These are phyloP conservation scores for Microbotryomycetes sp. DNA, from an alignment of 1,284 basidiomycete species.

Conservation along the genomic window DNA sequence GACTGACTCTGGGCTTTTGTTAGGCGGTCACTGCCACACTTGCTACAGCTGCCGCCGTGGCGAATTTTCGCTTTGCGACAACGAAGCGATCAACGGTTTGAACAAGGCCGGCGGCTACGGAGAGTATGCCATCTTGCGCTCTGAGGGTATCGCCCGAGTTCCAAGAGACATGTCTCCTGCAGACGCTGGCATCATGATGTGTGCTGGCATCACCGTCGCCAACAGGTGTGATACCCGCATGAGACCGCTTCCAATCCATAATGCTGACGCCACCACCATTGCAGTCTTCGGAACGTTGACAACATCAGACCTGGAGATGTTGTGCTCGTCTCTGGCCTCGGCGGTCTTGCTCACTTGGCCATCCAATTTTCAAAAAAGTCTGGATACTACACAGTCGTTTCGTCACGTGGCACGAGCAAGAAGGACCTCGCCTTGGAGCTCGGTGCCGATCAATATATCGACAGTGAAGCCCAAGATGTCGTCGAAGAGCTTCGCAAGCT, in stretches of 20 bases:
- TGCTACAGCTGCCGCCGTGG: not conserved
- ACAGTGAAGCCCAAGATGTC: slow-evolving; percentile 32
- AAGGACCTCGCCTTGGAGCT: not conserved
- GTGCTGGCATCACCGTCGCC: slow-evolving; percentile 36
- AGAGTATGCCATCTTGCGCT: slow-evolving; percentile 41
- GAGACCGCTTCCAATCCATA: not conserved
- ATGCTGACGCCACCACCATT: not conserved
- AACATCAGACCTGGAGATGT: not conserved
- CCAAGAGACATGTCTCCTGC: slow-evolving; percentile 41
- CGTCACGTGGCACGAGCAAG: not conserved
- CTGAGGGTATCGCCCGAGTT: slow-evolving; percentile 40
- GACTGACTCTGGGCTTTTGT: no score
- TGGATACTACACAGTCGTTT: not conserved
- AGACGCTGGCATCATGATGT: slow-evolving; percentile 45
- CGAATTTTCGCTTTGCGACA: slow-evolving; percentile 10
- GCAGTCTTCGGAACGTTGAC: not conserved
- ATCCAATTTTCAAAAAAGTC: not conserved
- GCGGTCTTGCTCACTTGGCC: not conserved
- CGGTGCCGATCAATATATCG: not conserved
- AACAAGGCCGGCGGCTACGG: slow-evolving; percentile 40
- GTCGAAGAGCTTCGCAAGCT: slow-evolving; percentile 41
- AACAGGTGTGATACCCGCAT: not conserved
- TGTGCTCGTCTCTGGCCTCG: not conserved
- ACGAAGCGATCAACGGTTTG: slow-evolving; percentile 36
- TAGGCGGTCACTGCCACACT: not conserved